Conservation (phyloP, 352 stramenopile species). For the Globisporangium yorkense region DNA sequence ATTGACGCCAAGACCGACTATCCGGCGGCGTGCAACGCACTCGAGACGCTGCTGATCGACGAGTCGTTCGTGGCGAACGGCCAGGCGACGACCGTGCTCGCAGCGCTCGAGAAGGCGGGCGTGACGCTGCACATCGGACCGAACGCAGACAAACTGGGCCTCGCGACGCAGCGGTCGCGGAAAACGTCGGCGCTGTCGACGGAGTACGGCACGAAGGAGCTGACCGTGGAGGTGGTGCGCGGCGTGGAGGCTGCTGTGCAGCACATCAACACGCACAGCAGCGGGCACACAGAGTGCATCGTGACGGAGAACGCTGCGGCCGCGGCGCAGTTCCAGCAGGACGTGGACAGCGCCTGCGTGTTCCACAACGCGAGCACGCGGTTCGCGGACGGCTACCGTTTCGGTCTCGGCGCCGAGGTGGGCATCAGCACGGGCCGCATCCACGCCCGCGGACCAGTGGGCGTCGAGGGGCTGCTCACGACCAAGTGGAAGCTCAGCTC, state of each 20-base stretch:
- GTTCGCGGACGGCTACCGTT: slow-evolving; percentile 95
- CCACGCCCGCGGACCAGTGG: slow-evolving; percentile 94
- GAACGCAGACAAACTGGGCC: slow-evolving; percentile 66
- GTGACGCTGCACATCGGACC: slow-evolving; percentile 93
- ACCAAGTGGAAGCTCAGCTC: slow-evolving; percentile 96
- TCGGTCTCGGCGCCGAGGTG: slow-evolving; percentile 97
- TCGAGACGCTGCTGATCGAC: slow-evolving; percentile 96
- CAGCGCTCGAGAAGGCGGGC: slow-evolving; percentile 80
- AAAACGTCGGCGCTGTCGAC: slow-evolving; percentile 79
- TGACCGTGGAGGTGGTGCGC: slow-evolving; percentile 92
- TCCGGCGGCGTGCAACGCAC: slow-evolving; percentile 96
- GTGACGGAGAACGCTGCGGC: slow-evolving; percentile 89
- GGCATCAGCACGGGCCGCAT: slow-evolving; percentile 97
- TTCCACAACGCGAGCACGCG: slow-evolving; percentile 98
- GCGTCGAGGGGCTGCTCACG: slow-evolving; percentile 95
- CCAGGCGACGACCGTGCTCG: slow-evolving; percentile 73
- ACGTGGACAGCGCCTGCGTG: slow-evolving; percentile 95
- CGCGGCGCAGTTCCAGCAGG: slow-evolving; percentile 67
- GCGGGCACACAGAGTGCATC: slow-evolving; percentile 97
- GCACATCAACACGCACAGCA: slow-evolving; percentile 96
- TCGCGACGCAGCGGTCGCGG: slow-evolving; percentile 62
- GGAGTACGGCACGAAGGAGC: slow-evolving; percentile 94
- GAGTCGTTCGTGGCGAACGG: slow-evolving; percentile 72
- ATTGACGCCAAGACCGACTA: slow-evolving; percentile 99
- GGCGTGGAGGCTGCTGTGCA: slow-evolving; percentile 88